Base-by-base conservation (phyloP, 2,329 filamentous ascomycete genomes). In the Fusarium lyarnte region DNA sequence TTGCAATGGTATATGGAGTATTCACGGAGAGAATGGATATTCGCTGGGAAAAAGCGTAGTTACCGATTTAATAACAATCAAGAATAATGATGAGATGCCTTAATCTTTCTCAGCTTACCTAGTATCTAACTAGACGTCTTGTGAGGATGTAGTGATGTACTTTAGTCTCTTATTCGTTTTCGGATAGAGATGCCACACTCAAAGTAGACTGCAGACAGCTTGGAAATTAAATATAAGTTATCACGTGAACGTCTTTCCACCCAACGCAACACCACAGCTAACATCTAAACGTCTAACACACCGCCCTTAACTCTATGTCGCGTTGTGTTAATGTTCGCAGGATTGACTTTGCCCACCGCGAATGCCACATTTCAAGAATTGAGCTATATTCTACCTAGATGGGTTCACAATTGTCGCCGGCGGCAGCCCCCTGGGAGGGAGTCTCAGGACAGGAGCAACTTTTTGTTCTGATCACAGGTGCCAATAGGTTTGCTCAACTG, bases 381-480 rank as follows among this genome's bases (percentile, higher is more conserved):
- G 58, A 63, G 35, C 11, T 21, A 21, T 46, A 27, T 35, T 25
- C 11, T 46, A 39, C 31, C 14, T 25, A 49, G 27, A 76, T 77
- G 74, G 68, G 72, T 21, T 75, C 72, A 39, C 74, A 74, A 76
- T 72, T 76, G 69, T 58, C 57, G 42, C 47, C 67, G 4, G 42
- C 67, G 36, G 49, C 45, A 54, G 69, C 75, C 39, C 82, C 82
- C 13, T 84, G 82, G 82, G 82, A 84, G 16, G 70, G 63, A 7
- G 81, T 79, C 36, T 61, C 80, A 9, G 60, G 80, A 33, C 74
- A 83, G 36, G 83, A 87, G 66, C 87, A 88, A 76, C 81, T 87
- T 51, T 90, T 89, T 78, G 89, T 94, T 13, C 85, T 97, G 42
- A 89, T 97, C 43, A 97, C 94, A 1, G 94, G 94, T 58, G 93